phyloP scores from a whole-genome alignment of 2,329 filamentous ascomycete genomes.

The Emergomyces orientalis region DNA sequence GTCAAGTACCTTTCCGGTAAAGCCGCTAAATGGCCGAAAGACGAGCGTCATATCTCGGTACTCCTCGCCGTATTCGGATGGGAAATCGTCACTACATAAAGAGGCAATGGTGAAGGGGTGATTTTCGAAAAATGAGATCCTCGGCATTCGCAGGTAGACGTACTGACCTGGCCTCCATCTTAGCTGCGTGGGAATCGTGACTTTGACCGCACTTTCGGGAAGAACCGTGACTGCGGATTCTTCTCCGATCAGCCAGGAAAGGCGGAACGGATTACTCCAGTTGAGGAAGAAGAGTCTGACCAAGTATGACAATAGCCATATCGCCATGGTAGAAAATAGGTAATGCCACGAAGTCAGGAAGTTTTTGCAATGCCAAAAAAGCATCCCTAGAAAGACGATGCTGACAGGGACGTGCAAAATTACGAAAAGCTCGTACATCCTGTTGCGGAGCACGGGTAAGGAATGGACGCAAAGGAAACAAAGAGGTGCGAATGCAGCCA shows the following conservation, averaged over 20 bases:
- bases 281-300: slow-evolving; percentile 76
- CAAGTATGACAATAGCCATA: slow-evolving; percentile 68
- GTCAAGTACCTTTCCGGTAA: slow-evolving; percentile 75
- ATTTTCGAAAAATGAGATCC: slow-evolving; percentile 81
- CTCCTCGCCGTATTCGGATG: slow-evolving; percentile 78
- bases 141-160: slow-evolving; percentile 88
- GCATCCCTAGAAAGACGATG: slow-evolving; percentile 66
- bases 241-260: slow-evolving; percentile 79
- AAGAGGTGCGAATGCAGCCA: slow-evolving; percentile 68
- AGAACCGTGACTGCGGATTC: slow-evolving; percentile 83
- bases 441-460: slow-evolving; percentile 63
- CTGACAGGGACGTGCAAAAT: slow-evolving; percentile 73
- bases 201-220: slow-evolving; percentile 88
- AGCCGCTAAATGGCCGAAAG: slow-evolving; percentile 84
- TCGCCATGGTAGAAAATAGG: slow-evolving; percentile 67
- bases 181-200: slow-evolving; percentile 88
- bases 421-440: slow-evolving; percentile 80
- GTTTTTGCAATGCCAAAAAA: slow-evolving; percentile 96
- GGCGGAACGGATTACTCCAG: slow-evolving; percentile 71
- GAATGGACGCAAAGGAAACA: slow-evolving; percentile 78
- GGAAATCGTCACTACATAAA: slow-evolving; percentile 84
- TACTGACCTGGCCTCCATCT: slow-evolving; percentile 91
- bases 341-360: slow-evolving; percentile 86
- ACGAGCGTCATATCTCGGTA: slow-evolving; percentile 85
- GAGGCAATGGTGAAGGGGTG: slow-evolving; percentile 95